Conservation (phyloP, 2,329 filamentous ascomycete species). For the Fusarium clavum region DNA sequence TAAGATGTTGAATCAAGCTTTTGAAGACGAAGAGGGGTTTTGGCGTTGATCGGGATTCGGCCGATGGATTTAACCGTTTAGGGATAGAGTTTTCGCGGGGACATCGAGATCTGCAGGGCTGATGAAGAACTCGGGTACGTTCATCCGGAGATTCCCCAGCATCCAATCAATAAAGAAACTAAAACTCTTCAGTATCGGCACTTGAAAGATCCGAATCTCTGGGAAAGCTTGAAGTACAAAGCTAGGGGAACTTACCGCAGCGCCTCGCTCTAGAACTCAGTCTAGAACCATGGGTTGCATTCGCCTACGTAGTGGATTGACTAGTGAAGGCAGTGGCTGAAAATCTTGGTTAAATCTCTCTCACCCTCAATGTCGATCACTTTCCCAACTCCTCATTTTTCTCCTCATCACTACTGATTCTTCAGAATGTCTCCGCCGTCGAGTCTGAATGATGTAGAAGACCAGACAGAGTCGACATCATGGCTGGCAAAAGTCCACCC, state of each 20-base stretch:
- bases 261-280: constrained; percentile 1
- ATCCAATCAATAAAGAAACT: constrained; percentile 11
- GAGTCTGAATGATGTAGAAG: constrained; percentile 13
- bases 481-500: constrained; percentile 49
- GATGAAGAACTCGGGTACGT: not conserved
- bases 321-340: not conserved
- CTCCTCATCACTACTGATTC: not conserved
- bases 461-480: constrained; percentile 30
- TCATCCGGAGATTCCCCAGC: not conserved
- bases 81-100: not conserved
- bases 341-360: not conserved
- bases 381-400: not conserved
- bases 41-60: constrained; percentile 5
- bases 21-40: constrained; percentile 3
- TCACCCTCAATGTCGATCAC: constrained; percentile 3
- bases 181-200: not conserved
- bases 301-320: not conserved
- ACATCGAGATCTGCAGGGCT: constrained; percentile 32
- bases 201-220: not conserved
- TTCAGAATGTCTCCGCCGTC: constrained; percentile 15
- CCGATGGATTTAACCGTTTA: constrained; percentile 25
- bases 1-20: not conserved
- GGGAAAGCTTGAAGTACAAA: not conserved
- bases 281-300: not conserved
- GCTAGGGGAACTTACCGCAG: not conserved